Evolutionary conservation across 345 rosid genomes (phyloP).

Genomic region (Syzygium jambos): DNA sequence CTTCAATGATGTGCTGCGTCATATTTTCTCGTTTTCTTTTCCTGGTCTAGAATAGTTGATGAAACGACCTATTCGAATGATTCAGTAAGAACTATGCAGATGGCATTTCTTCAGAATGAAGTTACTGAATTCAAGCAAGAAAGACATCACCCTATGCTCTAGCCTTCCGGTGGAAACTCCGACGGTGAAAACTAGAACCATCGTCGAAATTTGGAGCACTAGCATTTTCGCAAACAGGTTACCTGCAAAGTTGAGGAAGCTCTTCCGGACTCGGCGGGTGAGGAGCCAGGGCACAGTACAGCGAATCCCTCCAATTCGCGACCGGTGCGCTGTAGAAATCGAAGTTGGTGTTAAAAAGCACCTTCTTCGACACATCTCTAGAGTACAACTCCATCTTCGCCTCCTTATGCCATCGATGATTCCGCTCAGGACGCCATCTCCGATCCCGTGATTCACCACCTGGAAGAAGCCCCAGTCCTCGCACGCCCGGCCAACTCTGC

Average conservation of each 20-base stretch:
- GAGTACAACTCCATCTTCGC: slow-evolving; percentile 27
- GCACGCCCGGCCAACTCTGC: slow-evolving; percentile 17
- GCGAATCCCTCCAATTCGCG: slow-evolving; percentile 43
- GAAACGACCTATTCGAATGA: too few species aligned
- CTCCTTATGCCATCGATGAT: slow-evolving; percentile 18
- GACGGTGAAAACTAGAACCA: too few species aligned
- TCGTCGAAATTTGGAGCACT: neutral
- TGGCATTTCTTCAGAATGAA: too few species aligned
- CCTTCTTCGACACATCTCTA: slow-evolving; percentile 9
- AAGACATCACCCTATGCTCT: too few species aligned
- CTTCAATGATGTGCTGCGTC: too few species aligned
- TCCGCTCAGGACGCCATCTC: slow-evolving; percentile 14
- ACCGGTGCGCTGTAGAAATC: slow-evolving; percentile 19
- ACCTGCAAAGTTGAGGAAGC: slow-evolving; percentile 43
- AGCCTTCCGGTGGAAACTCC: too few species aligned
- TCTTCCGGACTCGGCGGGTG: slow-evolving; percentile 29
- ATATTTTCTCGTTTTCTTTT: too few species aligned
- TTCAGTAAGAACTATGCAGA: too few species aligned
- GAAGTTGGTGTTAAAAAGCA: slow-evolving; percentile 26
- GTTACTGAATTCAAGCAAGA: too few species aligned
- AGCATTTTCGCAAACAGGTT: neutral
- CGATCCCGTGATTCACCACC: slow-evolving; percentile 43
- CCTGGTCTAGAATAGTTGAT: too few species aligned
- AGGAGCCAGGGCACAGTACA: slow-evolving; percentile 29
- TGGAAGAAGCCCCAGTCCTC: slow-evolving; percentile 45